Percentiles rank a stretch among this genome's conserved stretches.
Evolutionary conservation across 495 filamentous ascomycete species (phyloP).

Genomic region (Podospora conica): DNA sequence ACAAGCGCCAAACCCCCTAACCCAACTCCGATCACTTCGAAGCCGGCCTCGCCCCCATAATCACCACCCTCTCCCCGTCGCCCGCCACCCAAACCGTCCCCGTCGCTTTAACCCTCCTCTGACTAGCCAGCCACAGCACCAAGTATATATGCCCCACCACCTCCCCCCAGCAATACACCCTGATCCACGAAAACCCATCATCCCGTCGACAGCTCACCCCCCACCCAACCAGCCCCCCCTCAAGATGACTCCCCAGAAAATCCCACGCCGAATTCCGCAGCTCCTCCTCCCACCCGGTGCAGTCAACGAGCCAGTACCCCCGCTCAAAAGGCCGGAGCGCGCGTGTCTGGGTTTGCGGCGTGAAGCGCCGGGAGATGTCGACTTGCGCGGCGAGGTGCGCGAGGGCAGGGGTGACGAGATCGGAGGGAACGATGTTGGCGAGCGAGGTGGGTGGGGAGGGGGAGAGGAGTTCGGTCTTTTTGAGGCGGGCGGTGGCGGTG

Average conservation of each 20-base stretch:
- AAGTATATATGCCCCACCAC: constrained; percentile 58
- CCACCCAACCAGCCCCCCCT: constrained; percentile 58
- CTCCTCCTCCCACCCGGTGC: constrained; percentile 36
- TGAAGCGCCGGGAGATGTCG: constrained; percentile 43
- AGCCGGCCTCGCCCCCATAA: constrained; percentile 27
- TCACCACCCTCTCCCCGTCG: constrained; percentile 43
- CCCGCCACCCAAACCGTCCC: constrained; percentile 55
- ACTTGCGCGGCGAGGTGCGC: constrained; percentile 47
- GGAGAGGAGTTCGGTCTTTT: constrained; percentile 34
- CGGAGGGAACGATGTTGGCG: constrained; percentile 15
- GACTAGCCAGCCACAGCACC: constrained; percentile 57
- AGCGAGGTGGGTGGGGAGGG: constrained; percentile 28
- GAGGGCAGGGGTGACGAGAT: constrained; percentile 50
- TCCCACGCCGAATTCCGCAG: constrained; percentile 51
- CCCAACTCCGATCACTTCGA: neutral
- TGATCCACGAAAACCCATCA: constrained; percentile 32
- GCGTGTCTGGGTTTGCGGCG: constrained; percentile 46
- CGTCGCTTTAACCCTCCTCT: constrained; percentile 46
- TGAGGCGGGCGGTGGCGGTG: constrained; percentile 18
- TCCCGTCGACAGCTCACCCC: constrained; percentile 48
- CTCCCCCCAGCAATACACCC: constrained; percentile 63
- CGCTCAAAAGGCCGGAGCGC: constrained; percentile 52
- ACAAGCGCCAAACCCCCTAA: neutral
- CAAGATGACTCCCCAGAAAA: constrained; percentile 54
- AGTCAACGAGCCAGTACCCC: constrained; percentile 61